Evolutionary conservation across 2,329 filamentous ascomycete species (phyloP).

Genomic region (Xylaria sp.): DNA sequence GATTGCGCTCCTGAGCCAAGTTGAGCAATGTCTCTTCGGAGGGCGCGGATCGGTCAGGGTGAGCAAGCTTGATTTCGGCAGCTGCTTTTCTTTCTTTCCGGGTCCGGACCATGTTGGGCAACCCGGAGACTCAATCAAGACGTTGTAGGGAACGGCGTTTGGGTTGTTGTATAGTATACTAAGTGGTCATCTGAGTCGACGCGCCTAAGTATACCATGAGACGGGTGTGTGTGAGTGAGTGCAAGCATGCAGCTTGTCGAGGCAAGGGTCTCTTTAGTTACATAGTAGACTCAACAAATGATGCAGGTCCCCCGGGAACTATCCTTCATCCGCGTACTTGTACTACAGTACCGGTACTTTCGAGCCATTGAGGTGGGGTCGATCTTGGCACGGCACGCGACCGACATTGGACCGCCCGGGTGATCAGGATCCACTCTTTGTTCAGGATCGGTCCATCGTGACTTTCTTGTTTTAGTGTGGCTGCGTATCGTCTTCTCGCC

Average conservation of each 20-base stretch:
- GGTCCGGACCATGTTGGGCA: slow-evolving; percentile 58
- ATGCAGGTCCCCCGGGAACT: not conserved
- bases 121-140: not conserved
- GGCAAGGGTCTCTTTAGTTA: not conserved
- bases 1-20: slow-evolving; percentile 71
- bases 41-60: slow-evolving; percentile 74
- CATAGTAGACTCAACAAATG: not conserved
- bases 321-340: not conserved
- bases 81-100: slow-evolving; percentile 59
- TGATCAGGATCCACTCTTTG: not conserved
- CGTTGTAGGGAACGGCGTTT: not conserved
- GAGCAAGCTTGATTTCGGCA: slow-evolving; percentile 67
- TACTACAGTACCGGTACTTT: not conserved
- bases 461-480: slow-evolving; percentile 2
- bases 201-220: not conserved
- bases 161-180: not conserved
- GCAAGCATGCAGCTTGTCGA: not conserved
- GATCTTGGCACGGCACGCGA: not conserved
- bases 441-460: slow-evolving; percentile 9
- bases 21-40: slow-evolving; percentile 76
- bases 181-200: not conserved
- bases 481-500: not conserved
- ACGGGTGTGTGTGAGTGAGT: too few relatives aligned
- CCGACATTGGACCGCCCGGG: too few relatives aligned
- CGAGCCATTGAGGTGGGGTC: not conserved